These are phyloP conservation scores for Hypoxylon lienhwacheense DNA, from an alignment of 495 filamentous ascomycete species.

Conservation along the genomic window DNA sequence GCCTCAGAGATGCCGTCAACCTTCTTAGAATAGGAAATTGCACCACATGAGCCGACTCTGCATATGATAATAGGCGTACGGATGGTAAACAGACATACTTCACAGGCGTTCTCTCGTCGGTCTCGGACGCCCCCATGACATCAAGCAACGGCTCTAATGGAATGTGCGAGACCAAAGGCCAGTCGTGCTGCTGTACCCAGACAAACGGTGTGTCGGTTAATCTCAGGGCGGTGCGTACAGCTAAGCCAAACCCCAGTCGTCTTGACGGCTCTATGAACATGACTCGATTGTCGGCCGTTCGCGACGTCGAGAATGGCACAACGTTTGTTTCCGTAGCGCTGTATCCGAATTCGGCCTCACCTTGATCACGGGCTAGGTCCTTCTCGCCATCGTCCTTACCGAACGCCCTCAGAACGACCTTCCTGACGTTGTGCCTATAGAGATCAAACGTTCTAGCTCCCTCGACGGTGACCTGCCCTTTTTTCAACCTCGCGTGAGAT, in stretches of 20 bases:
- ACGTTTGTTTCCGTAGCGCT: slow-evolving; percentile 34
- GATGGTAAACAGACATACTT: slow-evolving; percentile 48
- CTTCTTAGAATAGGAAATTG: slow-evolving; percentile 41
- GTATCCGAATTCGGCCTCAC: slow-evolving; percentile 48
- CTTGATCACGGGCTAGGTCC: slow-evolving; percentile 19
- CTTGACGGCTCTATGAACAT: slow-evolving; percentile 47
- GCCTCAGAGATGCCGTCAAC: slow-evolving; percentile 44
- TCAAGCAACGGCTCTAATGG: slow-evolving; percentile 42
- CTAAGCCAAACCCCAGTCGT: slow-evolving; percentile 51
- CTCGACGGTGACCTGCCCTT: slow-evolving; percentile 48
- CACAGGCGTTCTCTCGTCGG: slow-evolving; percentile 29
- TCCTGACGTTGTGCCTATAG: slow-evolving; percentile 49
- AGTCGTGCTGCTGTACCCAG: slow-evolving; percentile 56
- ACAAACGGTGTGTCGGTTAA: slow-evolving; percentile 48
- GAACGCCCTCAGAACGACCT: slow-evolving; percentile 42
- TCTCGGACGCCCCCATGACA: slow-evolving; percentile 42
- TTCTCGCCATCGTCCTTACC: background rate
- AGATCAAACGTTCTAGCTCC: slow-evolving; percentile 39
- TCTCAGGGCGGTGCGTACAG: slow-evolving; percentile 48
- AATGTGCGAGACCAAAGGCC: slow-evolving; percentile 46
- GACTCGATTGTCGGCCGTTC: slow-evolving; percentile 40
- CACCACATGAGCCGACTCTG: slow-evolving; percentile 45
- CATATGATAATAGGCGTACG: slow-evolving; percentile 49
- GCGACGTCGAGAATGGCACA: slow-evolving; percentile 40
- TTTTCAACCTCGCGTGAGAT: slow-evolving; percentile 45